phyloP scores from a whole-genome alignment of 306 rosid species.

The Dalbergia cultrata region DNA sequence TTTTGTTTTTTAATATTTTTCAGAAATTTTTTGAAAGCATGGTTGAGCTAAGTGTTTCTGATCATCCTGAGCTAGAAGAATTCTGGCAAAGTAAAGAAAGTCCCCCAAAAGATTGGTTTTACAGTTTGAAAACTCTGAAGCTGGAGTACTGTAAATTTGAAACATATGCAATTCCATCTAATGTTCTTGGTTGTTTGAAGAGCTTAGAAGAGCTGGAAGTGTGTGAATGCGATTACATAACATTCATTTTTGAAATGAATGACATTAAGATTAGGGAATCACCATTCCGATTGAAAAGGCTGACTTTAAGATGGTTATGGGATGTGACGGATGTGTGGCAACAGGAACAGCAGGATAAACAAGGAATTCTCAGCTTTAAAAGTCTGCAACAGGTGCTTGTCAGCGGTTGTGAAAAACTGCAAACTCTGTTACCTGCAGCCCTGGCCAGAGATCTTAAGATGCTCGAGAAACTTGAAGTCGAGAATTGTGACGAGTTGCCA shows the following conservation, averaged over 20 bases:
- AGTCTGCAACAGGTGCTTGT: background rate
- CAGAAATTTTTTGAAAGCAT: constrained; percentile 35
- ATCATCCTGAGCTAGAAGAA: background rate
- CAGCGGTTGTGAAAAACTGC: background rate
- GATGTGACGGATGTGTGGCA: constrained; percentile 2
- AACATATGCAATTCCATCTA: constrained; percentile 19
- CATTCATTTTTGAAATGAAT: constrained; percentile 13
- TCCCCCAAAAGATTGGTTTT: background rate
- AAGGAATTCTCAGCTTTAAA: constrained; percentile 11
- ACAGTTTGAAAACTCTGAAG: constrained; percentile 21
- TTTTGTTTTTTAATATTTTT: background rate
- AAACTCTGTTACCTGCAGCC: background rate
- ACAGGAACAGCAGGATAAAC: background rate
- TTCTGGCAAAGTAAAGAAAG: background rate
- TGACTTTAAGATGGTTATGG: background rate
- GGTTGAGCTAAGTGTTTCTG: background rate
- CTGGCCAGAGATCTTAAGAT: constrained; percentile 23
- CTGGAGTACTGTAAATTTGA: background rate
- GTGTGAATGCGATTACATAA: background rate
- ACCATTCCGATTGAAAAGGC: constrained; percentile 1
- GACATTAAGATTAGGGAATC: background rate
- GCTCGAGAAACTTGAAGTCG: background rate
- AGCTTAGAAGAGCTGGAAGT: constrained; percentile 30
- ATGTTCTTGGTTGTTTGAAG: background rate
- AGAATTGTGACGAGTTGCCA: background rate